Evolutionary conservation across 345 rosid genomes (phyloP).

Genomic region (Sisymbrium irio): DNA sequence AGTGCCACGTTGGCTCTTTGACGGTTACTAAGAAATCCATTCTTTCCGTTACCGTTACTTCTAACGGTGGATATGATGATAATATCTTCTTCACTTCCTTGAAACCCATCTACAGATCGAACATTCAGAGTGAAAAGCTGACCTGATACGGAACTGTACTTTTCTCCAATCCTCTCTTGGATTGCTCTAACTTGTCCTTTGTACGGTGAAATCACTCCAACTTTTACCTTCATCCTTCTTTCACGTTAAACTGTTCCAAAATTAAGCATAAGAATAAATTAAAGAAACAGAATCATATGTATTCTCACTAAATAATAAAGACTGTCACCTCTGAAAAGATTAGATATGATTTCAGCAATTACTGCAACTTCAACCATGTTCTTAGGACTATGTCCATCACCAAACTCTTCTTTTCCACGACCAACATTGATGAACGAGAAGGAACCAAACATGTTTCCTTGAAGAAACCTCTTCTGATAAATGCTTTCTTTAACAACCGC

Average conservation of each 20-base stretch:
- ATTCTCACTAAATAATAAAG: not conserved
- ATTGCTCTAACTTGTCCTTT: conserved; percentile 43
- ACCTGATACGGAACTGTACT: no score
- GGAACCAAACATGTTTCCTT: conserved; percentile 38
- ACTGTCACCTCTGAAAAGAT: not conserved
- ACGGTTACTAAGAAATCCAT: conserved; percentile 38
- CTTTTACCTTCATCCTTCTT: conserved; percentile 19
- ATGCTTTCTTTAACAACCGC: conserved; percentile 25
- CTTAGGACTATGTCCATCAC: conserved; percentile 21
- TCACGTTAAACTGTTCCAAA: conserved; percentile 3
- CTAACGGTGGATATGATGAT: conserved; percentile 47
- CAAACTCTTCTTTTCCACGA: conserved; percentile 22
- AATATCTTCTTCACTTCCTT: conserved; percentile 46
- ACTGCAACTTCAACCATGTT: conserved; percentile 44
- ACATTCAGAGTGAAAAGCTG: conserved; percentile 2
- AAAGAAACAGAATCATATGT: not conserved
- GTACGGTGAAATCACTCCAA: conserved; percentile 46
- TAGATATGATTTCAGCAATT: conserved; percentile 18
- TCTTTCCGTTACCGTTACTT: conserved; percentile 25
- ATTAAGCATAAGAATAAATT: not conserved
- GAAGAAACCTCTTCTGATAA: conserved; percentile 31
- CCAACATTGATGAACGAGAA: conserved; percentile 44
- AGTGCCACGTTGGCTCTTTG: conserved; percentile 38
- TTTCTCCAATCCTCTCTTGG: conserved; percentile 24
- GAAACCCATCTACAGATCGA: conserved; percentile 44